Percentiles rank a stretch among this genome's conserved stretches.
Conservation (phyloP, 345 rosid species). For the Lepidium sativum region DNA sequence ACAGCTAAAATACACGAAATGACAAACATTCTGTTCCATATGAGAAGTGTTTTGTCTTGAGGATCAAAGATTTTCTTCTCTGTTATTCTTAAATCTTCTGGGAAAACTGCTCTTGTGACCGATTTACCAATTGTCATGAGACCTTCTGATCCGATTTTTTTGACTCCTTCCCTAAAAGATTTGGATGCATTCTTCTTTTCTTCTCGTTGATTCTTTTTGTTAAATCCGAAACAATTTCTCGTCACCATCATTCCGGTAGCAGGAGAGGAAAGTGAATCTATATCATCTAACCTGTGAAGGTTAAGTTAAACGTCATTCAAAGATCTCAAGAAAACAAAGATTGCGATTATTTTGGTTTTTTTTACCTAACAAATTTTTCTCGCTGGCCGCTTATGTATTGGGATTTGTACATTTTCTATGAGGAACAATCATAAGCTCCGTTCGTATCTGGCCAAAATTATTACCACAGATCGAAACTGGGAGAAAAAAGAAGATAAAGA, state of each 20-base stretch:
- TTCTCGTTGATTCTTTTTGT: conserved; percentile 33
- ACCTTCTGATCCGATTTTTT: conserved; percentile 54
- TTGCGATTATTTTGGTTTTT: not conserved
- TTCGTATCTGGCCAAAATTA: not conserved
- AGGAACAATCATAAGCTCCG: not conserved
- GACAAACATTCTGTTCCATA: conserved; percentile 77
- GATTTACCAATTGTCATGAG: conserved; percentile 49
- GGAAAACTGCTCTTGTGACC: conserved; percentile 62
- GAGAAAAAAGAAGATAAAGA: too few species aligned
- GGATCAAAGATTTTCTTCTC: conserved; percentile 70
- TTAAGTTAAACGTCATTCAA: not conserved
- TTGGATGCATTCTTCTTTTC: conserved; percentile 34
- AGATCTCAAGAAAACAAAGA: not conserved
- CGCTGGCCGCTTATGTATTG: conserved; percentile 65
- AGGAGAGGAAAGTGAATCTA: conserved; percentile 50
- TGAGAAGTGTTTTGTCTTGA: conserved; percentile 66
- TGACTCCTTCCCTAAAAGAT: conserved; percentile 50
- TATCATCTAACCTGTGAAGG: conserved; percentile 55
- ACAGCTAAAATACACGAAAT: conserved; percentile 68
- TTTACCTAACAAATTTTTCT: conserved; percentile 70
- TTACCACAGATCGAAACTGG: conserved; percentile 1
- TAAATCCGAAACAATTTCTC: conserved; percentile 37
- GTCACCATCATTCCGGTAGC: conserved; percentile 34
- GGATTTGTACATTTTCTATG: conserved; percentile 60
- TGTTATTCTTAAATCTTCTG: conserved; percentile 68